A percentile compares a stretch with the other conserved stretches of the same genome.
Conservation (phyloP, 1,284 basidiomycete species). For the Stygiomarasmius scandens region DNA sequence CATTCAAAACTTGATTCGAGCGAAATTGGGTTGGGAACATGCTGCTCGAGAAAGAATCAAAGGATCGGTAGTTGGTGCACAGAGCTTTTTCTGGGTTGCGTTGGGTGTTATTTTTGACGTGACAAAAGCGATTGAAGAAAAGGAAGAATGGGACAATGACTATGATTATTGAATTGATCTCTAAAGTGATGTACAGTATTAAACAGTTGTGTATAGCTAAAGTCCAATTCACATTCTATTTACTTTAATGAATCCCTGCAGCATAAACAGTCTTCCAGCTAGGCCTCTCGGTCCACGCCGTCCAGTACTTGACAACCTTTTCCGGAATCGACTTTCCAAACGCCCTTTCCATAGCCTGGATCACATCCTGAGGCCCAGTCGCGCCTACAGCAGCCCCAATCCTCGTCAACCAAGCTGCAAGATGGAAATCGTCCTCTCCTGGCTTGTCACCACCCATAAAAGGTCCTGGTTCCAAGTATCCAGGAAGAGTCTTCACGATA, state of each 20-base stretch:
- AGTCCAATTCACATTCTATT: constrained; percentile 27
- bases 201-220: constrained; percentile 26
- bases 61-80: constrained; percentile 52
- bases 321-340: constrained; percentile 40
- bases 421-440: constrained; percentile 58
- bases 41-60: constrained; percentile 15
- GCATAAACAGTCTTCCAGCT: constrained; percentile 62
- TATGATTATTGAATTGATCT: constrained; percentile 20
- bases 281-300: constrained; percentile 53
- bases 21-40: constrained; percentile 15
- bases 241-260: constrained; percentile 44
- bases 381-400: constrained; percentile 40
- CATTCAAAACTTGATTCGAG: constrained; percentile 42
- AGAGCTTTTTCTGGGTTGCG: constrained; percentile 64
- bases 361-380: constrained; percentile 35
- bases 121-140: constrained; percentile 10
- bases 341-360: constrained; percentile 42
- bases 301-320: constrained; percentile 47
- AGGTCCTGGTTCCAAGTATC: constrained; percentile 36
- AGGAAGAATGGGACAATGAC: not conserved
- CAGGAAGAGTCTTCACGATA: constrained; percentile 43
- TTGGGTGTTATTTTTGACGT: constrained; percentile 36
- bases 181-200: constrained; percentile 16
- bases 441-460: constrained; percentile 52
- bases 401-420: constrained; percentile 54